phyloP scores from a whole-genome alignment of 2,329 filamentous ascomycete species.

The Venturia nashicola region DNA sequence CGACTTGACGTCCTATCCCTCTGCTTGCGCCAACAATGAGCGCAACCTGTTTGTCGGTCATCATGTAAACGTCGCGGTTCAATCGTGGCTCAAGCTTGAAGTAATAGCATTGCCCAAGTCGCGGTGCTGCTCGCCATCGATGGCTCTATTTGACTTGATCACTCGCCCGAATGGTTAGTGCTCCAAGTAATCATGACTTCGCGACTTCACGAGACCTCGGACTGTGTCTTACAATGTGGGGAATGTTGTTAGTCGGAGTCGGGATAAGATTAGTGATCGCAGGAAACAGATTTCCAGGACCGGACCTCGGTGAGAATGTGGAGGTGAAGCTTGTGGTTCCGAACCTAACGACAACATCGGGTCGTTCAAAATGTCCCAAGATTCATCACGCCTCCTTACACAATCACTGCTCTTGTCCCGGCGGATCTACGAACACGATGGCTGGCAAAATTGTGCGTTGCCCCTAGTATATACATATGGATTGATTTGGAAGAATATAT shows the following conservation, averaged over 20 bases:
- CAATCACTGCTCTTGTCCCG: neutral
- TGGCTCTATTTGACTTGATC: neutral
- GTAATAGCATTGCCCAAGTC: neutral
- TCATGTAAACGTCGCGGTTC: neutral
- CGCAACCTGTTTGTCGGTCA: slow-evolving; percentile 40
- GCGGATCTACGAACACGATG: slow-evolving; percentile 31
- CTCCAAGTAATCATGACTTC: neutral
- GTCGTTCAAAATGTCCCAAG: neutral
- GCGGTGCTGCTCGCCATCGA: neutral
- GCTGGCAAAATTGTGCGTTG: slow-evolving; percentile 37
- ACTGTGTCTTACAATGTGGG: neutral
- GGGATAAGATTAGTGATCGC: neutral
- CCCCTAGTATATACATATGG: too few relatives aligned
- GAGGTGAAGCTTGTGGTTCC: neutral
- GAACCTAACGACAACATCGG: neutral
- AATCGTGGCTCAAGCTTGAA: neutral
- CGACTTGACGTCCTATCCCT: slow-evolving; percentile 70
- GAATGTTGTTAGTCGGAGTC: neutral
- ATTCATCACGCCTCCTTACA: neutral
- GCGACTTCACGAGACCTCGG: neutral
- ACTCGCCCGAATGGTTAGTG: neutral
- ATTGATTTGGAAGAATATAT: neutral
- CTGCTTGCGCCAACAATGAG: slow-evolving; percentile 65
- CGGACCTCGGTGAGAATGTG: neutral
- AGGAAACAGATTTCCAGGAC: neutral